Evolutionary conservation across 1,139 yeast genomes (phyloP).

Genomic region (Ogataea hybrid): DNA sequence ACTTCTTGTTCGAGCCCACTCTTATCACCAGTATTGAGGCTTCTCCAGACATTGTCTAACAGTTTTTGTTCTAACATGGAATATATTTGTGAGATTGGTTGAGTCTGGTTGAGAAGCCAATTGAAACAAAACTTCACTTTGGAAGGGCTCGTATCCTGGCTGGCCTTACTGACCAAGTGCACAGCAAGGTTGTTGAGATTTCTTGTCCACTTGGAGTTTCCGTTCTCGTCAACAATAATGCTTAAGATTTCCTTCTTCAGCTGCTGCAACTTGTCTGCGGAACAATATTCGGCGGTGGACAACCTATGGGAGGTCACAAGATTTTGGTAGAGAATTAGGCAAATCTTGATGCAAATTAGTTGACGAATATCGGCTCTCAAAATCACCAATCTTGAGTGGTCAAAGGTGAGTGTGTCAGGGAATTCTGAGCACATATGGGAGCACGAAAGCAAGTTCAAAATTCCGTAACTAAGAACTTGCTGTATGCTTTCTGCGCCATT

Average conservation of each 20-base stretch:
- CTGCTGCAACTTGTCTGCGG: conserved; percentile 18
- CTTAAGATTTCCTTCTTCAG: conserved; percentile 63
- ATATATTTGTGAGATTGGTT: conserved; percentile 78
- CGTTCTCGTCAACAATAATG: conserved; percentile 81
- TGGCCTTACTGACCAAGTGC: conserved; percentile 48
- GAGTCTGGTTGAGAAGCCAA: conserved; percentile 85
- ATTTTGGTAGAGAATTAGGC: conserved; percentile 72
- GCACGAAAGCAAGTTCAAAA: conserved; percentile 67
- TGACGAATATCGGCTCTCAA: conserved; percentile 85
- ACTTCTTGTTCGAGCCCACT: conserved; percentile 31
- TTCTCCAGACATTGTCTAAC: conserved; percentile 44
- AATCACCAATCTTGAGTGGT: conserved; percentile 74
- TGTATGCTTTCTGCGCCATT: conserved; percentile 32
- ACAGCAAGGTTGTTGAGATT: conserved; percentile 72
- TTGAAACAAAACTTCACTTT: conserved; percentile 66
- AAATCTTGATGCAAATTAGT: conserved; percentile 74
- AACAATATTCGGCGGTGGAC: conserved; percentile 30
- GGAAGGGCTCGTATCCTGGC: conserved; percentile 30
- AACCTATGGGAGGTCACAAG: conserved; percentile 41
- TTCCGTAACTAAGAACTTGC: conserved; percentile 42
- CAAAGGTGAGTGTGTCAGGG: conserved; percentile 85
- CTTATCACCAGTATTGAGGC: conserved; percentile 12
- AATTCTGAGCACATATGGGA: conserved; percentile 80
- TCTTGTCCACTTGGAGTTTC: conserved; percentile 88
- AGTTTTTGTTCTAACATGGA: conserved; percentile 71